Evolutionary conservation across 2,329 filamentous ascomycete species (phyloP), one percentile per base, ranked within the genome.

Genomic region (Hymenoscyphus albidus): DNA sequence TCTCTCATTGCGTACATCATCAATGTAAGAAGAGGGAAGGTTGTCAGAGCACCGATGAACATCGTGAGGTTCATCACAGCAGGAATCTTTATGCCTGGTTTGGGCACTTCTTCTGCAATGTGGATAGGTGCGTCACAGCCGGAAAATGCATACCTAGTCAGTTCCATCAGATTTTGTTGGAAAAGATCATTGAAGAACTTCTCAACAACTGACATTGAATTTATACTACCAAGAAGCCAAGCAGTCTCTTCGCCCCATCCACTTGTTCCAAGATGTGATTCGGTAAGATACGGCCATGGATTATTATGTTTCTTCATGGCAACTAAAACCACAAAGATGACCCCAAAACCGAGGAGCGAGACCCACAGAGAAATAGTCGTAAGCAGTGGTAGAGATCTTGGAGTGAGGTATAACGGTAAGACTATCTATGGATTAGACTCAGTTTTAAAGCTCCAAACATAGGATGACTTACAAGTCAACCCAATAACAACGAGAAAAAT

Each of bases 1-100:
- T 89, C 82, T 0, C 89, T 89, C 48, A 93, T 80, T 44, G 91
- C 88, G 74, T 93, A 92, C 39, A 93, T 82, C 68, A 93, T 81
- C 0, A 89, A 88, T 51, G 92, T 84, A 16, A 92, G 76, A 75
- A 89, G 92, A 68, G 86, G 75, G 9, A 88, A 73, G 5, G 87
- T 87, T 0, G 87, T 90, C 54, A 89, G 69, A 38, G 85, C 86
- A 0, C 86, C 87, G 0, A 86, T 86, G 1, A 84, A 83, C 2
- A 90, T 87, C 0, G 86, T 88, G 44, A 89, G 76, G 1, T 90
- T 85, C 69, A 90, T 90, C 61, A 88, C 87, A 73, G 85, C 87
- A 61, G 88, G 88, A 0, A 90, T 87, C 75, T 90, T 86, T 62
- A 84, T 81, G 57, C 87, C 83, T 0, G 88, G 87, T 65, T 85